Evolutionary conservation across 768 basidiomycete species (phyloP), one percentile per base, ranked within the genome.

Genomic region (Leccinum broughii): DNA sequence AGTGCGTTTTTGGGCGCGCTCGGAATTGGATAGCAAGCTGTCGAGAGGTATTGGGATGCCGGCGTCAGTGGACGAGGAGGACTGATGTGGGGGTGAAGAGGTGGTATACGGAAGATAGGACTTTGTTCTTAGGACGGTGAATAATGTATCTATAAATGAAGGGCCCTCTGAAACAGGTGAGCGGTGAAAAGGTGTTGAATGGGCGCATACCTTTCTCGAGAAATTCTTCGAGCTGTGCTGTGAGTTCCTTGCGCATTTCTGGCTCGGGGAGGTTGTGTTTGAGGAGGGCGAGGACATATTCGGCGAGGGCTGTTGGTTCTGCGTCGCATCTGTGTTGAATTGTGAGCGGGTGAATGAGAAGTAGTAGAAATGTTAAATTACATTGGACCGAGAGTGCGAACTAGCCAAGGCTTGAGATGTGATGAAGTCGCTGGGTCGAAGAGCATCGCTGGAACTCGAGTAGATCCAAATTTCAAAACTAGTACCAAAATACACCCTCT

Each of bases 221-320:
- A 73, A 98, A 98, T 74, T 97, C 95, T 56, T 89, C 89, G 56
- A 98, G 80, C 70, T 97, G 93, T 0, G 81, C 68, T 2, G 79
- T 72, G 57, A 97, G 78, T 70, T 93, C 91, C 65, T 85, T 85
- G 64, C 90, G 82, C 83, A 98, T 88, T 64, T 95, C 92, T 24
- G 76, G 73, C 70, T 95, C 90, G 4, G 90, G 81, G 1, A 88
- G 89, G 75, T 93, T 92, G 72, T 95, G 93, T 73, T 94, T 93
- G 60, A 98, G 78, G 56, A 98, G 80, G 15, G 96, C 96, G 53
- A 97, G 85, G 66, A 98, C 89, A 73, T 98, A 98, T 72, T 98
- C 94, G 4, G 93, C 89, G 55, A 98, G 86, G 34, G 94, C 93
- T 32, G 87, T 85, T 32, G 96, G 95, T 71, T 98, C 96, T 46